phyloP scores from a whole-genome alignment of 1,284 basidiomycete genomes.

The Malassezia furfur region DNA sequence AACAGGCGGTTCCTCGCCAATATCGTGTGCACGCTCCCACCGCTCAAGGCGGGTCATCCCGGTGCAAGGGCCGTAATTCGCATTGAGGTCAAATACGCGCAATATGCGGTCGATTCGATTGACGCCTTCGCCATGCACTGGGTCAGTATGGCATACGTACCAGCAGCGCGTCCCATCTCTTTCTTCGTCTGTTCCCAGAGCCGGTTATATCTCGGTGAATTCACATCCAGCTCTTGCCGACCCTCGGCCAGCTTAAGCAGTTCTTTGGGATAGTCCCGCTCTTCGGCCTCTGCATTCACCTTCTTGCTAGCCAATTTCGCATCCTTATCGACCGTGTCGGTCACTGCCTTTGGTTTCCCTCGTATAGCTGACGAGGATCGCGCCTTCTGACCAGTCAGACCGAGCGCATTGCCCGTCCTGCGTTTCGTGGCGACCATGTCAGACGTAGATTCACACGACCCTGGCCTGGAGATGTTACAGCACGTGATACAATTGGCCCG shows the following conservation, averaged over 20 bases:
- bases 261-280: background rate
- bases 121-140: slow-evolving; percentile 35
- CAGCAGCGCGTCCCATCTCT: slow-evolving; percentile 18
- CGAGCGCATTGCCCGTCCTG: slow-evolving; percentile 4
- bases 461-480: slow-evolving; percentile 1
- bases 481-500: slow-evolving; percentile 4
- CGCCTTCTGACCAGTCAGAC: slow-evolving; percentile 8
- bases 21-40: slow-evolving; percentile 72
- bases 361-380: background rate
- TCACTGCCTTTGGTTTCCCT: background rate
- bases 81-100: slow-evolving; percentile 42
- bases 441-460: too few relatives aligned
- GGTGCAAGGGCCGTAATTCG: slow-evolving; percentile 61
- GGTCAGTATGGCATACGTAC: slow-evolving; percentile 19
- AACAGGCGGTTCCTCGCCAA: slow-evolving; percentile 71
- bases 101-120: slow-evolving; percentile 41
- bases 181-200: slow-evolving; percentile 31
- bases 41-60: slow-evolving; percentile 73
- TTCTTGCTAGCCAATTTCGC: background rate
- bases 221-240: slow-evolving; percentile 21
- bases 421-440: slow-evolving; percentile 1
- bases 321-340: background rate
- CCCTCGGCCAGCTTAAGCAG: slow-evolving; percentile 13
- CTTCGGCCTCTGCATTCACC: background rate
- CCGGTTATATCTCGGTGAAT: slow-evolving; percentile 27